Conservation (phyloP, 352 stramenopile genomes). For the Phytophthora rubi region DNA sequence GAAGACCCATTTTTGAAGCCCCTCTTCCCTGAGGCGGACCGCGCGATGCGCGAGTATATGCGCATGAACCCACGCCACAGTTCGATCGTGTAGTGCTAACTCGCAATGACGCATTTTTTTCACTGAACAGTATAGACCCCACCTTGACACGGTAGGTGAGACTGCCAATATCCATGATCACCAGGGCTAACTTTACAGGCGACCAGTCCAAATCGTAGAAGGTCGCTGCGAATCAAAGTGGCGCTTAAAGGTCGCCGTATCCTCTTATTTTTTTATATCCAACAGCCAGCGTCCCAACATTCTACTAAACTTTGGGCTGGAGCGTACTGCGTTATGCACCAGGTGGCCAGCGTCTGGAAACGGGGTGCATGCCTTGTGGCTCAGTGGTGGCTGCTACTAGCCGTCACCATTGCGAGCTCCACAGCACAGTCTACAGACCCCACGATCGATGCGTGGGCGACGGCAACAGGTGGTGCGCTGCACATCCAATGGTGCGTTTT, state of each 20-base stretch:
- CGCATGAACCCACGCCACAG: constrained; percentile 35
- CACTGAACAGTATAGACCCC: background rate
- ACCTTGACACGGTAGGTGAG: background rate
- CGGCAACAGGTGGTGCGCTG: constrained; percentile 42
- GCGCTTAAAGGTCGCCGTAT: constrained; percentile 20
- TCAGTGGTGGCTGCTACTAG: constrained; percentile 15
- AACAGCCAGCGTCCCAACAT: background rate
- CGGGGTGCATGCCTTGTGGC: background rate
- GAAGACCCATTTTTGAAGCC: constrained; percentile 79
- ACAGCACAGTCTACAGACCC: constrained; percentile 15
- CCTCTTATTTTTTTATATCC: constrained; percentile 4
- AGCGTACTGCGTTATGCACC: background rate
- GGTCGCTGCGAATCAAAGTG: constrained; percentile 16
- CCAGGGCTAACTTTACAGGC: background rate
- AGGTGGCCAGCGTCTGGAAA: background rate
- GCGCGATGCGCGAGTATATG: constrained; percentile 60
- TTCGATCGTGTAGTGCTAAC: constrained; percentile 26
- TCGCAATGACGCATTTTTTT: constrained; percentile 1
- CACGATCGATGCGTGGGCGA: constrained; percentile 15
- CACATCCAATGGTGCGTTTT: constrained; percentile 37
- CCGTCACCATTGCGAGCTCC: background rate
- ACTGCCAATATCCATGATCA: background rate
- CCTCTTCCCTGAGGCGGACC: constrained; percentile 66
- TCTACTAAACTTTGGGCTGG: background rate
- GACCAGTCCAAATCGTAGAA: constrained; percentile 1